A percentile compares a stretch with the other conserved stretches of the same genome.
Evolutionary conservation across 2,329 filamentous ascomycete species (phyloP).

Genomic region (Didymella lethalis): DNA sequence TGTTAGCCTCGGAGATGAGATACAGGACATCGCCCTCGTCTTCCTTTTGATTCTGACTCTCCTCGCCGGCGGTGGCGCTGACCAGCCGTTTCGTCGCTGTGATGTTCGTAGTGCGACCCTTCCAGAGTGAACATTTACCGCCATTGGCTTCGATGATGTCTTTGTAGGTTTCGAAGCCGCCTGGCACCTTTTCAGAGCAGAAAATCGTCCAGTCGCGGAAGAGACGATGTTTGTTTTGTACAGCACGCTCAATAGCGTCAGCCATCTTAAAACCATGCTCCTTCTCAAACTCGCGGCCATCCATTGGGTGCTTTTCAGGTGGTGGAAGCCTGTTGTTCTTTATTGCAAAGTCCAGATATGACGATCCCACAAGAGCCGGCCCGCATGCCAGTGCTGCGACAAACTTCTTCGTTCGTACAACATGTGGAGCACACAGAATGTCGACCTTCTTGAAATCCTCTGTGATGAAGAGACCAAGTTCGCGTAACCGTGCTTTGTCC

Average conservation of each 20-base stretch:
- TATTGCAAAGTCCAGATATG: slow-evolving; percentile 81
- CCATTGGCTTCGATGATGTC: slow-evolving; percentile 89
- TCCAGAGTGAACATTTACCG: slow-evolving; percentile 80
- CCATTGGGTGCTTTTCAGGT: slow-evolving; percentile 70
- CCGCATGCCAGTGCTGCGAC: slow-evolving; percentile 84
- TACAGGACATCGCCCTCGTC: slow-evolving; percentile 68
- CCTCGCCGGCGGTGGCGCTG: slow-evolving; percentile 37
- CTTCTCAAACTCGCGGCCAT: slow-evolving; percentile 76
- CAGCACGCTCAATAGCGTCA: slow-evolving; percentile 73
- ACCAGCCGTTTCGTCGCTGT: slow-evolving; percentile 55
- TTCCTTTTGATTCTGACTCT: slow-evolving; percentile 69
- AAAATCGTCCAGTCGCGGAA: slow-evolving; percentile 81
- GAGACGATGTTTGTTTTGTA: slow-evolving; percentile 77
- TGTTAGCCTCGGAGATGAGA: slow-evolving; percentile 73
- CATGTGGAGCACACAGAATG: slow-evolving; percentile 84
- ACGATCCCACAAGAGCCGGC: slow-evolving; percentile 76
- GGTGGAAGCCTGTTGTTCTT: slow-evolving; percentile 71
- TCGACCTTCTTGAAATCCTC: slow-evolving; percentile 79
- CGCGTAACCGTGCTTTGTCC: slow-evolving; percentile 82
- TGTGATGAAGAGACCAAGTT: slow-evolving; percentile 82
- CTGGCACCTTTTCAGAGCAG: slow-evolving; percentile 80
- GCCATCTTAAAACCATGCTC: slow-evolving; percentile 73
- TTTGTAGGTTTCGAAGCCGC: slow-evolving; percentile 84
- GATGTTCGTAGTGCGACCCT: slow-evolving; percentile 74
- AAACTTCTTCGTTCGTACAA: slow-evolving; percentile 93